Base-by-base conservation (phyloP, 306 rosid species). In the Senna tora region DNA sequence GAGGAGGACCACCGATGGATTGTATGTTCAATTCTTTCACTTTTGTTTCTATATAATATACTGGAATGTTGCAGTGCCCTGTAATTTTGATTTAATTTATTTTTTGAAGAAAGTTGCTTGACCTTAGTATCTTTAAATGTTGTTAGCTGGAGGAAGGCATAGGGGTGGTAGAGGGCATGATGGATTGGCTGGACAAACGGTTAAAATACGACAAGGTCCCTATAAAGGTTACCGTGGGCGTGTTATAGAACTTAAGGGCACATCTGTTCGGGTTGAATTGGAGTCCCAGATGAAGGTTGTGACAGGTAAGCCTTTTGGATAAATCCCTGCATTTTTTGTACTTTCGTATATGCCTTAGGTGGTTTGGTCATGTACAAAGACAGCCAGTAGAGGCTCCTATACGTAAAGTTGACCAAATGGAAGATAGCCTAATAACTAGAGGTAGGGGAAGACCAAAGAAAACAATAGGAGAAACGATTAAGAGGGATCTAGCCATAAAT, bases 211-310 rank as follows among this genome's bases (percentile, higher is more conserved):
- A 72, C 91, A 74, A 78, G 99, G 99, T 74, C 82, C 95, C 19
- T 92, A 82, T 75, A 95, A 95, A 81, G 99, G 99, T 10, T 95
- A 92, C 22, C 96, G 97, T 4, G 97, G 99, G 7, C 99, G 97
- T 69, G 91, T 95, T 70, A 88, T 89, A 67, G 99, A 92, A 72
- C 67, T 84, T 54, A 91, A 95, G 78, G 99, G 96, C 73, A 33
- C 84, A 43, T 71, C 43, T 36, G 97, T 95, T 63, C 88, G 99
- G 73, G 95, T 95, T 79, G 99, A 95, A 74, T 72, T 95, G 69
- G 99, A 95, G 71, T 92, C 99, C 6, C 99, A 95, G 69, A 95
- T 95, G 99, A 95, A 85, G 84, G 92, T 92, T 71, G 96, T 95
- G 72, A 95, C 96, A 65, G 97, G 99, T 83, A 85, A 61, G 87